Conservation (phyloP, 768 basidiomycete species). For the Leucocoprinus sp. region DNA sequence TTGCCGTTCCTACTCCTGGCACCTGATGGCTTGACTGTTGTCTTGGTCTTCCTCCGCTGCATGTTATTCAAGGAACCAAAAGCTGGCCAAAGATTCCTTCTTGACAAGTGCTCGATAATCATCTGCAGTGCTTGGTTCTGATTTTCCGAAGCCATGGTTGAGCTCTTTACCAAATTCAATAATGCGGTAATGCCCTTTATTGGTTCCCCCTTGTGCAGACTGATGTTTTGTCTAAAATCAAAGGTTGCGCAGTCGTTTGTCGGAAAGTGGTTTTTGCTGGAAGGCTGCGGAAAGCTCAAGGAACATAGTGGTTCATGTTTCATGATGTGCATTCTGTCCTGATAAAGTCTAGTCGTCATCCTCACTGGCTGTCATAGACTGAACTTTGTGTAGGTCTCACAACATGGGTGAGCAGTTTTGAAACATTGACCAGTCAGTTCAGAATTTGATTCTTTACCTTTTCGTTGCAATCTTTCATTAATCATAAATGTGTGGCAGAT, state of each 20-base stretch:
- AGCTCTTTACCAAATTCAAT: conserved; percentile 19
- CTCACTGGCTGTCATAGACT: conserved; percentile 34
- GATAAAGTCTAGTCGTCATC: conserved; percentile 1
- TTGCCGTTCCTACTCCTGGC: too few species aligned
- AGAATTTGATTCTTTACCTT: conserved; percentile 6
- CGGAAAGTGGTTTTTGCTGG: conserved; percentile 66
- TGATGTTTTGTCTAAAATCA: conserved; percentile 1
- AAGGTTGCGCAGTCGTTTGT: conserved; percentile 40
- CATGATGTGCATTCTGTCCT: conserved; percentile 25
- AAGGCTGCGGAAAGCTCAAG: conserved; percentile 58
- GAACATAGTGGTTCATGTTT: conserved; percentile 61
- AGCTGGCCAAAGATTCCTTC: conserved; percentile 1
- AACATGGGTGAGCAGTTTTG: conserved; percentile 54
- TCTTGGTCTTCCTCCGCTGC: too few species aligned
- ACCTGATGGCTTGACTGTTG: too few species aligned
- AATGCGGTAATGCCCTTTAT: conserved; percentile 17
- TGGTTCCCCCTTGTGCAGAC: neutral
- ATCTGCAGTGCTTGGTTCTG: neutral
- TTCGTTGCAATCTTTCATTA: neutral
- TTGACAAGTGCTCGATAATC: neutral
- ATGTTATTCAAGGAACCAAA: too few species aligned
- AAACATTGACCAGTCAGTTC: neutral
- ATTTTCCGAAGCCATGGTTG: conserved; percentile 14
- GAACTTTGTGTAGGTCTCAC: conserved; percentile 75
- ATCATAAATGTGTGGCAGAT: conserved; percentile 35